These are phyloP conservation scores for Trypanosoma rangeli DNA, from an alignment of 208 protist genomes.

Conservation along the genomic window DNA sequence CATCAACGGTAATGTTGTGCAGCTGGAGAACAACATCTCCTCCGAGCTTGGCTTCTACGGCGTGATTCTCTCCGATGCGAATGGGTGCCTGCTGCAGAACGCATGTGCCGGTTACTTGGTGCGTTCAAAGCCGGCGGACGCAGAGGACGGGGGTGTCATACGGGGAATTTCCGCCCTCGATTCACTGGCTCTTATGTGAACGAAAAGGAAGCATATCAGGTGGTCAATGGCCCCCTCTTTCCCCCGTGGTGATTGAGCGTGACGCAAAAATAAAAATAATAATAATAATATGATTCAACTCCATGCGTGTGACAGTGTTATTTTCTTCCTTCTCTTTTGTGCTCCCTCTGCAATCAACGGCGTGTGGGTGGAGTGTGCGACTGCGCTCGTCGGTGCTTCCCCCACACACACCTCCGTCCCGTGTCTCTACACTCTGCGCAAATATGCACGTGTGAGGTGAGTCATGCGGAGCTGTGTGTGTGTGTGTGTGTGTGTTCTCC, in stretches of 20 bases:
- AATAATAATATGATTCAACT: neutral
- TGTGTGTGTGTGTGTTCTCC: neutral
- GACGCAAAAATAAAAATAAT: neutral
- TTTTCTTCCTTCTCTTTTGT: neutral
- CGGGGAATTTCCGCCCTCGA: conserved; percentile 93
- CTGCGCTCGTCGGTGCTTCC: neutral
- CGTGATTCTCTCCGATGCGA: conserved; percentile 54
- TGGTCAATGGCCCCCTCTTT: neutral
- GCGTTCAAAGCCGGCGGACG: conserved; percentile 87
- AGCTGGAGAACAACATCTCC: conserved; percentile 64
- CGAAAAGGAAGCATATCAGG: neutral
- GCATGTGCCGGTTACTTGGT: conserved; percentile 86
- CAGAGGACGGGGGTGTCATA: conserved; percentile 94
- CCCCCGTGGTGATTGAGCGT: neutral
- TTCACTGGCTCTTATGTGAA: conserved; percentile 39
- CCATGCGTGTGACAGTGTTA: neutral
- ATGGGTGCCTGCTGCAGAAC: conserved; percentile 35
- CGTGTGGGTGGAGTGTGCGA: no score
- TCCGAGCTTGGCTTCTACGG: conserved; percentile 91
- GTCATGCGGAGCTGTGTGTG: neutral
- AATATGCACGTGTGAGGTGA: neutral
- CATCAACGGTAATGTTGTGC: conserved; percentile 44
- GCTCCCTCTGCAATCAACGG: neutral
- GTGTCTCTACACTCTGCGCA: no score
- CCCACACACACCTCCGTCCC: no score